A percentile compares a stretch with the other conserved stretches of the same genome.
Conservation (phyloP, 2,329 filamentous ascomycete genomes). For the Alternaria gaisen region DNA sequence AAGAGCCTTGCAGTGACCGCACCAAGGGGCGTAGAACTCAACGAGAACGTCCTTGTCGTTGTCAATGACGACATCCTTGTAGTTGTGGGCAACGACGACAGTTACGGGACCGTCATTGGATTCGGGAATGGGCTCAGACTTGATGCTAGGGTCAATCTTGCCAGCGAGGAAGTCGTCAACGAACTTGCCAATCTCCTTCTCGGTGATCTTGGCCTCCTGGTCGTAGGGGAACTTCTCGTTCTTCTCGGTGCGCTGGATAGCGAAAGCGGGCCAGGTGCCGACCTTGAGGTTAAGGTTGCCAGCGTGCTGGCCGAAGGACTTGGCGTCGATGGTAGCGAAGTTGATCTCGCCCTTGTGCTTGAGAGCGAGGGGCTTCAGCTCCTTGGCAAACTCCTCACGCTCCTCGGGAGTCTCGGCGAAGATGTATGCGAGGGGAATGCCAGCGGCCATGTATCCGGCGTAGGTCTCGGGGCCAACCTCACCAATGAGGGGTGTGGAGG, state of each 20-base stretch:
- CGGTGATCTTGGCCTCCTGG: constrained; percentile 79
- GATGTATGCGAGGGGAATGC: constrained; percentile 94
- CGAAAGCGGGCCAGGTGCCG: constrained; percentile 95
- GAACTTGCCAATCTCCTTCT: constrained; percentile 78
- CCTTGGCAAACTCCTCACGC: constrained; percentile 78
- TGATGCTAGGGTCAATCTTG: constrained; percentile 95
- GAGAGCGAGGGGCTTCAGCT: constrained; percentile 86
- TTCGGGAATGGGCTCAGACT: constrained; percentile 97
- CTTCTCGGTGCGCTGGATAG: constrained; percentile 93
- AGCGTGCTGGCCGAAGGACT: constrained; percentile 91
- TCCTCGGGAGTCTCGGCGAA: constrained; percentile 93
- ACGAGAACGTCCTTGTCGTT: constrained; percentile 96
- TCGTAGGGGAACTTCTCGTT: constrained; percentile 98
- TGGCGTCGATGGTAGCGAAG: constrained; percentile 97
- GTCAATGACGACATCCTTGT: constrained; percentile 89
- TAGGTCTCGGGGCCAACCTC: constrained; percentile 98
- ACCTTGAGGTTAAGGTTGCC: constrained; percentile 96
- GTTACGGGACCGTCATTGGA: constrained; percentile 88
- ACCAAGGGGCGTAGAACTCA: constrained; percentile 96
- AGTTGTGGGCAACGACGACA: constrained; percentile 91
- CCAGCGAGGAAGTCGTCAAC: constrained; percentile 85
- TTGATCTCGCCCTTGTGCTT: constrained; percentile 94
- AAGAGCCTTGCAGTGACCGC: constrained; percentile 74
- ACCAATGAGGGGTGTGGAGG: constrained; percentile 88
- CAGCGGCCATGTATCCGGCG: constrained; percentile 89